These are phyloP conservation scores for Aspergillus hancockii DNA, from an alignment of 495 filamentous ascomycete genomes.

Conservation along the genomic window DNA sequence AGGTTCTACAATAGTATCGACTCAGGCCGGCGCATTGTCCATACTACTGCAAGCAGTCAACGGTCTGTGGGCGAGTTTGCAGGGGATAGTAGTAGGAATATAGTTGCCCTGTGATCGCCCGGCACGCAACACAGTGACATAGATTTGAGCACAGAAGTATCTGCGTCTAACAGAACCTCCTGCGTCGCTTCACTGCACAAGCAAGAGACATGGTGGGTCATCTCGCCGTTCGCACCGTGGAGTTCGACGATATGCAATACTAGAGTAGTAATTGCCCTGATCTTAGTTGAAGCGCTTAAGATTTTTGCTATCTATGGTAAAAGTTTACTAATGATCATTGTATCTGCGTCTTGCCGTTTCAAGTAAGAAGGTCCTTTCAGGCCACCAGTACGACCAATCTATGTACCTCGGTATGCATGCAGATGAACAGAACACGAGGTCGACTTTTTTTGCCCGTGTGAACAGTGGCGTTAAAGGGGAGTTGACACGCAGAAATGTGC, in stretches of 20 bases:
- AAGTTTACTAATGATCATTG: background rate
- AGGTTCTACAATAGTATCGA: conserved; percentile 69
- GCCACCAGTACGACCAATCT: background rate
- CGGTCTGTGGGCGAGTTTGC: conserved; percentile 29
- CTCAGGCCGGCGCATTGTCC: conserved; percentile 44
- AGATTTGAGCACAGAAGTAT: conserved; percentile 41
- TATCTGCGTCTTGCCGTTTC: background rate
- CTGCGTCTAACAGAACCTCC: conserved; percentile 38
- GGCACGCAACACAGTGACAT: conserved; percentile 68
- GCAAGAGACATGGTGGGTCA: conserved; percentile 48
- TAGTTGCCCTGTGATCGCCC: conserved; percentile 58
- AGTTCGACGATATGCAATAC: background rate
- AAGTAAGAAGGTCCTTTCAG: background rate
- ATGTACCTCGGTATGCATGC: background rate
- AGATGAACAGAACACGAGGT: too few species aligned
- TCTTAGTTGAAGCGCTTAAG: background rate
- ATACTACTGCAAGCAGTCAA: conserved; percentile 49
- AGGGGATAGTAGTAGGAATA: conserved; percentile 54
- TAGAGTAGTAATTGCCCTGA: background rate
- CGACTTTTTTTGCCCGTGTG: background rate
- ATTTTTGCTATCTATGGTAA: background rate
- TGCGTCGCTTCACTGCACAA: conserved; percentile 54
- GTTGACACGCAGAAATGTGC: conserved; percentile 30
- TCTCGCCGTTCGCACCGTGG: conserved; percentile 10
- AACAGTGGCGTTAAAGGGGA: background rate